Base-by-base conservation (phyloP, 192 early-diverging fungal genomes). In the Dissophora globulifera region DNA sequence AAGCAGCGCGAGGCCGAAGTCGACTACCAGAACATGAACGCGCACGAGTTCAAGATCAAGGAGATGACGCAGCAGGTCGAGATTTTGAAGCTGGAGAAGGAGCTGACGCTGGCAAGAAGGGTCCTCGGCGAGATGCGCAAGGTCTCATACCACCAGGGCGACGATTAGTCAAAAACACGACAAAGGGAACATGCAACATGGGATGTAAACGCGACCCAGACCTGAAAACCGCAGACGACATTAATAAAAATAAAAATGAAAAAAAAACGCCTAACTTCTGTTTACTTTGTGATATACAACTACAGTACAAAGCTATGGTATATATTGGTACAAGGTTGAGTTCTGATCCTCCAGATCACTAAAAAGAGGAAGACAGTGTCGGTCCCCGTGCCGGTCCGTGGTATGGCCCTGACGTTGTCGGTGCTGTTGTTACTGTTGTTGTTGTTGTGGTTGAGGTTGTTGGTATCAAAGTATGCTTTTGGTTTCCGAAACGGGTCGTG, bases 41-140 rank as follows among this genome's bases (percentile, higher is more conserved):
- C 90, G 23, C 93, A 96, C 80, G 95, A 99, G 79, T 93, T 96
- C 81, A 97, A 97, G 83, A 91, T 92, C 65, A 88, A 89, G 68
- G 96, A 98, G 79, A 99, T 98, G 97, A 93, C 96, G 62, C 96
- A 97, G 81, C 96, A 99, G 80, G 97, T 99, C 35, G 86, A 90
- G 81, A 96, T 99, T 53, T 84, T 98, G 65, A 94, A 97, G 81
- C 84, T 98, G 26, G 97, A 99, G 79, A 94, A 95, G 66, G 95
- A 95, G 50, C 81, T 99, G 56, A 86, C 84, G 25, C 83, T 90
- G 56, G 96, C 97, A 22, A 81, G 96, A 58, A 88, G 92, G 61
- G 86, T 89, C 33, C 80, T 99, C 40, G 96, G 93, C 16, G 96
- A 97, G 84, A 95, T 98, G 90, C 88, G 96, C 25, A 92, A 93